These are phyloP conservation scores for Penicillium sp. DNA, from an alignment of 2,329 filamentous ascomycete species.

Conservation along the genomic window DNA sequence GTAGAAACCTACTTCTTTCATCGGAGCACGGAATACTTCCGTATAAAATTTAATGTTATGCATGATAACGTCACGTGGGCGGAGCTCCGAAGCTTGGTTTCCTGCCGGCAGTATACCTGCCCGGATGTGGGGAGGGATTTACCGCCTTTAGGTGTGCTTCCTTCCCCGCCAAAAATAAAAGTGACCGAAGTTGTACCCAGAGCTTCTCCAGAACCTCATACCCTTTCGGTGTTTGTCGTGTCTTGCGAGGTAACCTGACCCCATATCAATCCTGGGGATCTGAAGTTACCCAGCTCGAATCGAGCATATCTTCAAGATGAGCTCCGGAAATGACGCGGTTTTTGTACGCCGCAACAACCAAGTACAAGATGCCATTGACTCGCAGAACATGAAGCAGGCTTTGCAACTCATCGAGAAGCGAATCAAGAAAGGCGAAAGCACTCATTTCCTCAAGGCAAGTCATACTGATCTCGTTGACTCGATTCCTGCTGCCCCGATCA, in stretches of 20 bases:
- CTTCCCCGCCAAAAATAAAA: constrained; percentile 25
- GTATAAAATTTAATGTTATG: background rate
- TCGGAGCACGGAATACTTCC: no score
- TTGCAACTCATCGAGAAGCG: constrained; percentile 53
- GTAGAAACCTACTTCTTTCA: no score
- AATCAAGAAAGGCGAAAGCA: constrained; percentile 57
- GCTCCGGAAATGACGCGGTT: constrained; percentile 40
- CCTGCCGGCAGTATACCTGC: constrained; percentile 5
- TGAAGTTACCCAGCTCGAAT: background rate
- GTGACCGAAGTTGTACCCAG: background rate
- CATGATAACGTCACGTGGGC: background rate
- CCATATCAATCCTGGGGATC: background rate
- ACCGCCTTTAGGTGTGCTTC: constrained; percentile 18
- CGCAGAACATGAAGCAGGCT: constrained; percentile 51
- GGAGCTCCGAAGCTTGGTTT: background rate
- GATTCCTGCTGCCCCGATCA: background rate
- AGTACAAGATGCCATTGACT: constrained; percentile 52
- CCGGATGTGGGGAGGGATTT: constrained; percentile 2
- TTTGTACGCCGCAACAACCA: constrained; percentile 50
- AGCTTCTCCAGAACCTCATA: constrained; percentile 1
- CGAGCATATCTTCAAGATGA: constrained; percentile 25
- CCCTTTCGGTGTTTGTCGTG: constrained; percentile 24
- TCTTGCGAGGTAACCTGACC: constrained; percentile 26
- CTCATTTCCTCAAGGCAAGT: constrained; percentile 42
- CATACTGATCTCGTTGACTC: background rate